phyloP scores from a whole-genome alignment of 306 rosid species.

The Glycine latifolia region DNA sequence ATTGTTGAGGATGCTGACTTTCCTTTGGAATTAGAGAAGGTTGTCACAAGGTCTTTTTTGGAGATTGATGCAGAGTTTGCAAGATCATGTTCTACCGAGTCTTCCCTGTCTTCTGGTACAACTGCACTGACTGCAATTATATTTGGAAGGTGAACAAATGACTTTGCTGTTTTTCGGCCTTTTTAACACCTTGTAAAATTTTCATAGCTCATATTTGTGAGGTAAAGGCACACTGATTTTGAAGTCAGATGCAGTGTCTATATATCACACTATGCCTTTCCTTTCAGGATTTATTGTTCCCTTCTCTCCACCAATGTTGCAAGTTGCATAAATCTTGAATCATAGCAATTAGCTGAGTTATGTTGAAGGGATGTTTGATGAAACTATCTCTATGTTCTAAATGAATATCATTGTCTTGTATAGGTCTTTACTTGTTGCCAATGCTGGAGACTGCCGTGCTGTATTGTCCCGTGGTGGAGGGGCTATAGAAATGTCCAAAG shows the following conservation, averaged over 20 bases:
- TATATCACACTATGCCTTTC: too few species aligned
- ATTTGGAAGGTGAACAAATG: constrained; percentile 72
- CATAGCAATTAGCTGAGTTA: too few species aligned
- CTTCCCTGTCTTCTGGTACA: constrained; percentile 87
- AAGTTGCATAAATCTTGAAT: too few species aligned
- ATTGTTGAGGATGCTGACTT: constrained; percentile 90
- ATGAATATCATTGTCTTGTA: constrained; percentile 8
- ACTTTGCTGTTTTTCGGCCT: constrained; percentile 21
- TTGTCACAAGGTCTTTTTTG: constrained; percentile 81
- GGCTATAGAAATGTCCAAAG: constrained; percentile 85
- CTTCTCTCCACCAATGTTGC: too few species aligned
- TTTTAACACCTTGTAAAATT: too few species aligned
- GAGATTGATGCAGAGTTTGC: constrained; percentile 89
- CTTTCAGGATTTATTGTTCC: too few species aligned
- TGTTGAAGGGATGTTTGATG: neutral
- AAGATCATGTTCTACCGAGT: constrained; percentile 61
- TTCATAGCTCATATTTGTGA: too few species aligned
- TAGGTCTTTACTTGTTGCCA: constrained; percentile 95
- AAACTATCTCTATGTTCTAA: neutral
- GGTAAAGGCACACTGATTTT: too few species aligned
- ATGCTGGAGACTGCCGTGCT: constrained; percentile 97
- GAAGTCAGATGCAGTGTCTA: too few species aligned
- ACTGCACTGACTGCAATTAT: constrained; percentile 95
- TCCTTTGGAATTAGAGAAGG: constrained; percentile 91
- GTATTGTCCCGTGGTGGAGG: constrained; percentile 75